Evolutionary conservation across 176 grass and related monocot species (phyloP).

Genomic region (Elaeis guineensis): DNA sequence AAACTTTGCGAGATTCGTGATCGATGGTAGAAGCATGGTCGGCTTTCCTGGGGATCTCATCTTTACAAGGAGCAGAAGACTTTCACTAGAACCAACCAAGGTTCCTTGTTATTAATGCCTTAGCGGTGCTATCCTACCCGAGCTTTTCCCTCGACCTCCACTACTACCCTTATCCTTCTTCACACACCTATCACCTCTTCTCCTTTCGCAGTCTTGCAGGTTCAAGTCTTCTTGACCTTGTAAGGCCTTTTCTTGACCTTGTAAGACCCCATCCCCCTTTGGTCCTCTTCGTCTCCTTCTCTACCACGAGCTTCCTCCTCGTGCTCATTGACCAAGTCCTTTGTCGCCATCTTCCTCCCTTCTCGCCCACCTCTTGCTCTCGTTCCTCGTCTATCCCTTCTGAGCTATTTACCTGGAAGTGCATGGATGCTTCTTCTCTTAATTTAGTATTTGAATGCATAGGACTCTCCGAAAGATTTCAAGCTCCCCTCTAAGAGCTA

Average conservation of each 20-base stretch:
- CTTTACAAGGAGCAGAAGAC: no score
- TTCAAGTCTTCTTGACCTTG: constrained; percentile 55
- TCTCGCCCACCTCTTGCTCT: not conserved
- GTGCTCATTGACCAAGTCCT: not conserved
- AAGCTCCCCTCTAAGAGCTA: no score
- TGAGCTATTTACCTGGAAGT: constrained; percentile 28
- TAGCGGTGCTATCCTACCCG: constrained; percentile 25
- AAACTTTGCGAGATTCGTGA: no score
- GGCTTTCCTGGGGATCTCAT: no score
- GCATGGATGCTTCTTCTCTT: not conserved
- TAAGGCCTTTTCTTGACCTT: constrained; percentile 82
- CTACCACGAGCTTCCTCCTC: not conserved
- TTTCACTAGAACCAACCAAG: no score
- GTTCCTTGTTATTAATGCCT: no score
- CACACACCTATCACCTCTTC: not conserved
- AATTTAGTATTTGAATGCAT: no score
- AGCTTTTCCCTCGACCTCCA: constrained; percentile 25
- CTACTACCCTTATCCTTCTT: not conserved
- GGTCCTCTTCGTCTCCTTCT: no score
- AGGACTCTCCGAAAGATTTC: no score
- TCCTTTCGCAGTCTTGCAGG: not conserved
- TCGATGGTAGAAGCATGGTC: no score
- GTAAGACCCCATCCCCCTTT: constrained; percentile 26
- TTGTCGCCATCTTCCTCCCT: not conserved
- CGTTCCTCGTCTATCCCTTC: constrained; percentile 42